Conservation (phyloP, 208 protist genomes). For the Wallacemonas sp. region DNA sequence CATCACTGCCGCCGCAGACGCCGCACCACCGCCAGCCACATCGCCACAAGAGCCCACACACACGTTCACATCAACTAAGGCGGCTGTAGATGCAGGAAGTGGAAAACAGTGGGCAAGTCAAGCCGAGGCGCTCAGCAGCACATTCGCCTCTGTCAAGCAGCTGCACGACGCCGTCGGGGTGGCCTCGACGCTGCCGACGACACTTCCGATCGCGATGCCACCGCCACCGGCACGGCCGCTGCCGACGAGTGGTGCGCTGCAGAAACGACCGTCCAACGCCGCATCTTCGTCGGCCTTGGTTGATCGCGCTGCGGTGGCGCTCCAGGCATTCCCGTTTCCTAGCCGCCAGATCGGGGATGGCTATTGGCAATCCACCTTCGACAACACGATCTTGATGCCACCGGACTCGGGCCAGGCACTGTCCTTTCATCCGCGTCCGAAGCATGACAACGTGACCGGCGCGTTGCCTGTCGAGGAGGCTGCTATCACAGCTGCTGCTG, state of each 20-base stretch:
- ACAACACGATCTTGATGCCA: slow-evolving; percentile 49
- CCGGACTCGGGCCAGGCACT: slow-evolving; percentile 43
- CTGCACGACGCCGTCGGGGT: not conserved
- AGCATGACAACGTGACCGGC: too few species aligned
- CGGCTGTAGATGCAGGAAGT: too few species aligned
- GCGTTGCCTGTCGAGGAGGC: too few species aligned
- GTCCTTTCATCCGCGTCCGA: not conserved
- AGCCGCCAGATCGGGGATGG: slow-evolving; percentile 6
- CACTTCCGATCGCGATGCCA: not conserved
- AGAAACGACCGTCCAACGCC: too few species aligned
- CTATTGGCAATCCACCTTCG: slow-evolving; percentile 32
- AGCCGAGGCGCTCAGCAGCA: not conserved
- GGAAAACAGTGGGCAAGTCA: too few species aligned
- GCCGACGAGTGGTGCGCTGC: too few species aligned
- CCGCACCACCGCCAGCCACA: not conserved
- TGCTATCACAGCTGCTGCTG: too few species aligned
- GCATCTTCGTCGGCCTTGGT: too few species aligned
- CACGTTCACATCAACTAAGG: too few species aligned
- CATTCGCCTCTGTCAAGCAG: not conserved
- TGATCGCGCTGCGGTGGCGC: too few species aligned
- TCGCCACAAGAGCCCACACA: not conserved
- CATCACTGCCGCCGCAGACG: not conserved
- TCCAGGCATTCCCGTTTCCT: too few species aligned
- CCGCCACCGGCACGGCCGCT: not conserved
- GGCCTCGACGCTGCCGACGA: slow-evolving; percentile 8